phyloP scores from a whole-genome alignment of 2,329 filamentous ascomycete species.

The Fusarium falciforme region DNA sequence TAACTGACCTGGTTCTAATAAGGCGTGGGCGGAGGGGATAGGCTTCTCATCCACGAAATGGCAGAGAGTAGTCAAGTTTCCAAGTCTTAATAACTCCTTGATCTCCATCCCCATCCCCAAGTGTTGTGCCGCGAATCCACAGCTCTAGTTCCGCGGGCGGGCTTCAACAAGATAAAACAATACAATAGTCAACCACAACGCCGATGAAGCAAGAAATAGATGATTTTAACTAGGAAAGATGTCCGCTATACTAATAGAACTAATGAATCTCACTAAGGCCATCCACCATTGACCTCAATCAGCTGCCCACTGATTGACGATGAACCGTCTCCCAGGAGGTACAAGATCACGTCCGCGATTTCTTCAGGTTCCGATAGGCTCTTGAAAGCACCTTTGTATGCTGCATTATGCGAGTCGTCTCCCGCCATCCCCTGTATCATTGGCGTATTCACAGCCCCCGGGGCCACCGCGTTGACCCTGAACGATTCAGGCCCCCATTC shows the following conservation, averaged over 20 bases:
- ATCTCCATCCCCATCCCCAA: no score
- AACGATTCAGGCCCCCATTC: neutral
- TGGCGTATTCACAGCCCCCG: neutral
- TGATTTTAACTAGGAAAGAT: neutral
- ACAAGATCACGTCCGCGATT: neutral
- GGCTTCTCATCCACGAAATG: no score
- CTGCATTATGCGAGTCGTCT: neutral
- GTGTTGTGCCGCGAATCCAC: no score
- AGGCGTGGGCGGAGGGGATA: no score
- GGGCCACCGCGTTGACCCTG: neutral
- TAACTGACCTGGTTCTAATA: no score
- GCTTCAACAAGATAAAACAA: no score
- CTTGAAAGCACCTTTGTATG: neutral
- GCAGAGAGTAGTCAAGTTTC: no score
- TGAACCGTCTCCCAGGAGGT: neutral
- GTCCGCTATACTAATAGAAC: neutral
- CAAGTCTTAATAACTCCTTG: no score
- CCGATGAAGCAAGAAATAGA: neutral
- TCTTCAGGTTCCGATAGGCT: neutral
- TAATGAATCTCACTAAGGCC: neutral
- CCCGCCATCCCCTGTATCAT: neutral
- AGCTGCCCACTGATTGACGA: neutral
- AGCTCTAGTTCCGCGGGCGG: no score
- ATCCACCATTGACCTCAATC: neutral
- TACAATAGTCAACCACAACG: neutral